These are phyloP conservation scores for Chiua virens DNA, from an alignment of 768 basidiomycete species.

Conservation along the genomic window DNA sequence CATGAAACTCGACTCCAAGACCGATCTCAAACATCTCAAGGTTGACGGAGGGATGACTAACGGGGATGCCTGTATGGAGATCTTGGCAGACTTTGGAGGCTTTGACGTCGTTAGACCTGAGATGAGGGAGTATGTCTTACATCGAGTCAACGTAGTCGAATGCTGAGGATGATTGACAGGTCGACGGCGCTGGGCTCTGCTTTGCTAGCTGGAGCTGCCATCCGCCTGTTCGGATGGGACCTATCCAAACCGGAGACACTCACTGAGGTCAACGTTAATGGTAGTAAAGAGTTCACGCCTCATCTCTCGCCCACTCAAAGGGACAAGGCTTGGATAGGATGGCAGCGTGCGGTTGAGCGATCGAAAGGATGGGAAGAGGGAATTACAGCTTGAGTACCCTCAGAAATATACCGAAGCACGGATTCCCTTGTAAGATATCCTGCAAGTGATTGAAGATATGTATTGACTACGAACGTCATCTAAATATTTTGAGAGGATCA, in stretches of 20 bases:
- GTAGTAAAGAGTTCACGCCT: slow-evolving; percentile 70
- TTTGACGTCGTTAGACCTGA: slow-evolving; percentile 90
- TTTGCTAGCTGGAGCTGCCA: slow-evolving; percentile 86
- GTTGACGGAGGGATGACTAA: slow-evolving; percentile 99
- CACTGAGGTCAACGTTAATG: slow-evolving; percentile 81
- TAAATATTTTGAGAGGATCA: slow-evolving; percentile 82
- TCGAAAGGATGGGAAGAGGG: slow-evolving; percentile 80
- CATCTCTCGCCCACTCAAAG: slow-evolving; percentile 50
- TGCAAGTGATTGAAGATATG: neutral
- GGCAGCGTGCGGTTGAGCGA: slow-evolving; percentile 88
- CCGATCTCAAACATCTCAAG: slow-evolving; percentile 79
- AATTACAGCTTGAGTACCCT: slow-evolving; percentile 25
- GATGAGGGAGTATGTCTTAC: slow-evolving; percentile 81
- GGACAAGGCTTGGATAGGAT: slow-evolving; percentile 68
- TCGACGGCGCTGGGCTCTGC: slow-evolving; percentile 96
- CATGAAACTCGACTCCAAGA: slow-evolving; percentile 88
- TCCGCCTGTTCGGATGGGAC: slow-evolving; percentile 92
- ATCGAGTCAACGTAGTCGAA: neutral
- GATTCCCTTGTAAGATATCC: neutral
- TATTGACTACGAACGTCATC: slow-evolving; percentile 17
- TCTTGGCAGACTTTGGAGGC: slow-evolving; percentile 88
- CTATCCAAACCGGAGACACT: slow-evolving; percentile 80
- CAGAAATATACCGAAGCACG: neutral
- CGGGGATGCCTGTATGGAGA: slow-evolving; percentile 82
- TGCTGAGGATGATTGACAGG: slow-evolving; percentile 36